Conservation (phyloP, 345 rosid genomes). For the Aquilaria yunnanensis region DNA sequence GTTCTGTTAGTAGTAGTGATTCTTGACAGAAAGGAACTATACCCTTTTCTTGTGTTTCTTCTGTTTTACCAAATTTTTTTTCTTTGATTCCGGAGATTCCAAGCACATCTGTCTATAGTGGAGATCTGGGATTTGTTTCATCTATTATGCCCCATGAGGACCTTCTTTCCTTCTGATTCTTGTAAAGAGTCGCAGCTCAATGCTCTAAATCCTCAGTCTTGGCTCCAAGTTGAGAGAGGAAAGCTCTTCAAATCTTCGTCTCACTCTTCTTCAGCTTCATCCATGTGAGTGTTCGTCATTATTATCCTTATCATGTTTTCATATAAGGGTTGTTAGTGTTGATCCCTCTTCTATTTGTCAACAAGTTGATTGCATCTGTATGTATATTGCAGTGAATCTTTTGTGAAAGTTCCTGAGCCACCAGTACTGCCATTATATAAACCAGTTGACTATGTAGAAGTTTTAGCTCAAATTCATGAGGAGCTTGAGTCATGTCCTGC, state of each 20-base stretch:
- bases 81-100: slow-evolving; percentile 23
- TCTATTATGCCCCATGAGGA: slow-evolving; percentile 90
- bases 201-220: slow-evolving; percentile 91
- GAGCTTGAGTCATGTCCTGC: slow-evolving; percentile 80
- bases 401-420: slow-evolving; percentile 91
- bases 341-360: background rate
- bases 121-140: slow-evolving; percentile 95
- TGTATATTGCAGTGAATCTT: slow-evolving; percentile 66
- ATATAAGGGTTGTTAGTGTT: background rate
- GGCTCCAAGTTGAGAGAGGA: slow-evolving; percentile 99
- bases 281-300: slow-evolving; percentile 52
- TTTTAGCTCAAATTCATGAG: slow-evolving; percentile 92
- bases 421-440: slow-evolving; percentile 67
- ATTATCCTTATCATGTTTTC: background rate
- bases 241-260: slow-evolving; percentile 55
- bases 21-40: slow-evolving; percentile 22
- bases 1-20: slow-evolving; percentile 15
- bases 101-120: slow-evolving; percentile 54
- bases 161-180: slow-evolving; percentile 71
- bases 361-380: slow-evolving; percentile 14
- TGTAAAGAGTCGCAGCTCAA: slow-evolving; percentile 80
- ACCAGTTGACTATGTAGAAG: slow-evolving; percentile 92
- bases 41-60: background rate
- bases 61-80: slow-evolving; percentile 2
- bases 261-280: slow-evolving; percentile 37